Conservation (phyloP, 2,329 filamentous ascomycete species). For the Pezicula rhizophila region DNA sequence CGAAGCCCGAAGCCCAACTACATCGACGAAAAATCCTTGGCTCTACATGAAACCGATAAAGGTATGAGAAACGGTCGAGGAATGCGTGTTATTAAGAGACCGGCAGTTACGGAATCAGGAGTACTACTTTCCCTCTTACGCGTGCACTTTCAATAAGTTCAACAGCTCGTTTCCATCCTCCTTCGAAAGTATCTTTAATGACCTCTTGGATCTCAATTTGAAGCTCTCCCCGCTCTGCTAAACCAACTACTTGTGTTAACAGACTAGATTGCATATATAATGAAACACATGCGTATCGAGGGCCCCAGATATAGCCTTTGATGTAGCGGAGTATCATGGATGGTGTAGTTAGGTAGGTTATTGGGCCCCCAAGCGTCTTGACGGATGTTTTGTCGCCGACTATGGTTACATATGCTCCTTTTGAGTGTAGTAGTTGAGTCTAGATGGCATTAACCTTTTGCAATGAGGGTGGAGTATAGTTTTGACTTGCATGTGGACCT, state of each 20-base stretch:
- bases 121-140: slow-evolving; percentile 10
- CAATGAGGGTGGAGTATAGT: background rate
- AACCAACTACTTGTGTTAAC: slow-evolving; percentile 4
- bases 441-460: slow-evolving; percentile 1
- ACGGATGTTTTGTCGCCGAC: slow-evolving; percentile 24
- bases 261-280: slow-evolving; percentile 4
- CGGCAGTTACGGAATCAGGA: slow-evolving; percentile 8
- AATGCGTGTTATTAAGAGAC: background rate
- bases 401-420: slow-evolving; percentile 24
- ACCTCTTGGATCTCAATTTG: slow-evolving; percentile 9
- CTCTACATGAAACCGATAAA: no score
- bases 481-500: slow-evolving; percentile 14
- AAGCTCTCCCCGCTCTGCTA: slow-evolving; percentile 8
- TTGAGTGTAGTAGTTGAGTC: slow-evolving; percentile 17
- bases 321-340: slow-evolving; percentile 19
- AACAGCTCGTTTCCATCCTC: slow-evolving; percentile 6
- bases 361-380: slow-evolving; percentile 18
- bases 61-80: background rate
- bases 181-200: slow-evolving; percentile 7
- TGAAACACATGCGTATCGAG: slow-evolving; percentile 21
- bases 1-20: no score
- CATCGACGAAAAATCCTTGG: no score
- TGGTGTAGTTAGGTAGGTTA: slow-evolving; percentile 22
- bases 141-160: slow-evolving; percentile 7
- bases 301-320: slow-evolving; percentile 23